Conservation (phyloP, 1,284 basidiomycete genomes). For the Moniliophthora roreri region DNA sequence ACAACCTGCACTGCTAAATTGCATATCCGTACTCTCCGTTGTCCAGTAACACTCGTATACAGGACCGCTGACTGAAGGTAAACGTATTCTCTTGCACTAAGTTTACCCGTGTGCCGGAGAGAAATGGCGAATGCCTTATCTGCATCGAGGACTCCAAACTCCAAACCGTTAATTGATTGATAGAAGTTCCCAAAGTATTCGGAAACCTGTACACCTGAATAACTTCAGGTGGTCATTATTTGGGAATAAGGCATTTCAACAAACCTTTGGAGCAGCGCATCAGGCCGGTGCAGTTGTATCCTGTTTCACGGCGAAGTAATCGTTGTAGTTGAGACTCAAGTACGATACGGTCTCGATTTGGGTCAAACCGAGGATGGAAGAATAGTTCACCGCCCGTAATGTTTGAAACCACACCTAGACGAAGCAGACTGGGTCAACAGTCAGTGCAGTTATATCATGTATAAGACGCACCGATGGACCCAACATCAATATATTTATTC, state of each 20-base stretch:
- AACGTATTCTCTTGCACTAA: constrained; percentile 79
- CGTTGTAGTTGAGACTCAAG: constrained; percentile 76
- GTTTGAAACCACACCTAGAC: constrained; percentile 62
- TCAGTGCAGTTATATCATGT: constrained; percentile 5
- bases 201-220: constrained; percentile 68
- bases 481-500: constrained; percentile 83
- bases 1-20: constrained; percentile 87
- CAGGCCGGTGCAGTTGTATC: constrained; percentile 80
- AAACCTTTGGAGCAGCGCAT: constrained; percentile 87
- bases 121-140: constrained; percentile 69
- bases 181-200: constrained; percentile 84
- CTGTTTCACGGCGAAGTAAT: constrained; percentile 72
- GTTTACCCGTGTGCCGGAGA: constrained; percentile 62
- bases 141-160: constrained; percentile 77
- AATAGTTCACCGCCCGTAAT: constrained; percentile 92
- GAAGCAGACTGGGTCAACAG: constrained; percentile 4
- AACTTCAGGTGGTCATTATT: constrained; percentile 9
- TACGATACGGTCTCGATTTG: constrained; percentile 64
- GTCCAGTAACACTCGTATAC: constrained; percentile 81
- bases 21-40: constrained; percentile 83
- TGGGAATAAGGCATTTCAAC: constrained; percentile 7
- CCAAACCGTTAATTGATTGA: constrained; percentile 74
- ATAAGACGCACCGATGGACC: constrained; percentile 68
- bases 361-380: constrained; percentile 90
- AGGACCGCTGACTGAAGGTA: constrained; percentile 91